A percentile compares a stretch with the other conserved stretches of the same genome.
Evolutionary conservation across 164 flowering plant species (phyloP).

Genomic region (Liquidambar formosana): DNA sequence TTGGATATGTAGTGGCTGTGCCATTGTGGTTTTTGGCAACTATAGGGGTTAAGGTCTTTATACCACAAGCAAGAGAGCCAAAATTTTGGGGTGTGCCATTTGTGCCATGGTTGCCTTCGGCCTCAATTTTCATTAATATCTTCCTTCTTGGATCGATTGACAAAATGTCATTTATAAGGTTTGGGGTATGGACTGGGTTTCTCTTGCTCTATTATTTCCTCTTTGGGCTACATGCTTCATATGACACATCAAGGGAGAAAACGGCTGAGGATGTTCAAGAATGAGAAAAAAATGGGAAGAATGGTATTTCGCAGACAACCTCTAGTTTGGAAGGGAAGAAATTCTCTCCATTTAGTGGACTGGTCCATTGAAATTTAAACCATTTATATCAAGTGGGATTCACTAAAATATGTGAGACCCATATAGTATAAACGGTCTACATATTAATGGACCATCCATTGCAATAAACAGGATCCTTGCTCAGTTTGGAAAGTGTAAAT

Average conservation of each 20-base stretch:
- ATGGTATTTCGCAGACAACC: too few species aligned
- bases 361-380: too few species aligned
- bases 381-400: too few species aligned
- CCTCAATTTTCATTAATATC: conserved; percentile 47
- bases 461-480: too few species aligned
- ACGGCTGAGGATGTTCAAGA: background rate
- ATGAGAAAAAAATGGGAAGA: too few species aligned
- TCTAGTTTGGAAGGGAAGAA: too few species aligned
- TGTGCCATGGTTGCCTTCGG: conserved; percentile 68
- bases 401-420: too few species aligned
- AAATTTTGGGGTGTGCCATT: conserved; percentile 56
- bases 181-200: conserved; percentile 41
- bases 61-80: conserved; percentile 46
- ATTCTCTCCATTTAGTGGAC: too few species aligned
- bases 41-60: conserved; percentile 23
- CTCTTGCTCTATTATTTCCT: conserved; percentile 50
- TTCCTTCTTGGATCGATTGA: conserved; percentile 63
- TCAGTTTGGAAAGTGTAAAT: too few species aligned
- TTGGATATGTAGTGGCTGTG: conserved; percentile 33
- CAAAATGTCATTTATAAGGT: conserved; percentile 37
- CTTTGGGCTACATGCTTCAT: conserved; percentile 40
- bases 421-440: too few species aligned
- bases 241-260: conserved; percentile 30
- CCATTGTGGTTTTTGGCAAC: conserved; percentile 57
- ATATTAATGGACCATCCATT: too few species aligned